phyloP scores from a whole-genome alignment of 768 basidiomycete species.

The Hydnum rufescens region DNA sequence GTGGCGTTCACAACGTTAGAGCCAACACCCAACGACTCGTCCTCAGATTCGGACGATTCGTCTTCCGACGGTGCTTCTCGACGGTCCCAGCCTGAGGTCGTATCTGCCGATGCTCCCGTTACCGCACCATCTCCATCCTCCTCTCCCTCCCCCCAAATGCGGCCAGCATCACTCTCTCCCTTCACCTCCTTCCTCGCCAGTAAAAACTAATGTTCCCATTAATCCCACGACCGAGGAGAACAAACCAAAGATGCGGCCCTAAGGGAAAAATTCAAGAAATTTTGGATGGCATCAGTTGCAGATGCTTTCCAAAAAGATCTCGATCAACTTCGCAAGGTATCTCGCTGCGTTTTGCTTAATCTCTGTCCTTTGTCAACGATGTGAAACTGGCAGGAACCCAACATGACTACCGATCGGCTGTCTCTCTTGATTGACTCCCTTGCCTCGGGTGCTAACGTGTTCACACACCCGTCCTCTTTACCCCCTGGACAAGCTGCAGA shows the following conservation, averaged over 20 bases:
- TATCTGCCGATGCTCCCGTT: not conserved
- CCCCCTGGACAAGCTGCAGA: slow-evolving; percentile 22
- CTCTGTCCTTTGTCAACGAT: not conserved
- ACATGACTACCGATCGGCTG: slow-evolving; percentile 45
- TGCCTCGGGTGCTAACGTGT: slow-evolving; percentile 59
- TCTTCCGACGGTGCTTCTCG: slow-evolving; percentile 3
- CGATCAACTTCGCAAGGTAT: slow-evolving; percentile 64
- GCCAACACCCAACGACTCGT: not conserved
- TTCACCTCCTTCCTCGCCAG: not conserved
- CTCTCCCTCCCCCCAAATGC: not conserved
- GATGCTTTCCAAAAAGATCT: slow-evolving; percentile 71
- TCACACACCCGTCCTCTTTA: slow-evolving; percentile 24
- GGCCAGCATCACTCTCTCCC: too few relatives aligned
- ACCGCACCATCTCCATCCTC: not conserved
- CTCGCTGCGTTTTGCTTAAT: slow-evolving; percentile 10
- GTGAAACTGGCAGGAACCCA: slow-evolving; percentile 19
- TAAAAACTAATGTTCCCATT: too few relatives aligned
- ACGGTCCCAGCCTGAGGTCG: not conserved
- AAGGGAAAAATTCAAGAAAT: slow-evolving; percentile 53
- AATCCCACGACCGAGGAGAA: not conserved
- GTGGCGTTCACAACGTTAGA: not conserved
- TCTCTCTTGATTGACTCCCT: slow-evolving; percentile 65
- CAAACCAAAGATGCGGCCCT: slow-evolving; percentile 15
- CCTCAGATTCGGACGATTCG: slow-evolving; percentile 4
- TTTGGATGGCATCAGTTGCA: slow-evolving; percentile 72